phyloP scores from a whole-genome alignment of 129 eudicot genomes.

The Silybum marianum region DNA sequence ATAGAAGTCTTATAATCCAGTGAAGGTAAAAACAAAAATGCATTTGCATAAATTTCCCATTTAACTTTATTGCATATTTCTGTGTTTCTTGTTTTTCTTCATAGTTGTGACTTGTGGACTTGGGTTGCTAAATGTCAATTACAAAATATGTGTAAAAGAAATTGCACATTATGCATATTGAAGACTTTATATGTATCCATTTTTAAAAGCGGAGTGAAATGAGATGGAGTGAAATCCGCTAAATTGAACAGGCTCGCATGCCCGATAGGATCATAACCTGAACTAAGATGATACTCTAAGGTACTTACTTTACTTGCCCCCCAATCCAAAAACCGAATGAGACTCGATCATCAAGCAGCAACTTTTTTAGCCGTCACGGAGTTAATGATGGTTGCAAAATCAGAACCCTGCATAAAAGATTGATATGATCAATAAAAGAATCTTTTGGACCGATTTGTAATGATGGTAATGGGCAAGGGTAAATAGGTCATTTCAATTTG shows the following conservation, averaged over 20 bases:
- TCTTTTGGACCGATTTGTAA: background rate
- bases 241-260: slow-evolving; percentile 21
- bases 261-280: slow-evolving; percentile 18
- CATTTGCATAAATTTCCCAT: background rate
- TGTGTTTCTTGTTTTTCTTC: slow-evolving; percentile 12
- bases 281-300: slow-evolving; percentile 29
- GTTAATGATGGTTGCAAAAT: slow-evolving; percentile 88
- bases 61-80: slow-evolving; percentile 33
- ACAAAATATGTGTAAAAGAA: slow-evolving; percentile 32
- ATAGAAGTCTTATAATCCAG: too few species aligned
- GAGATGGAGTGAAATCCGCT: slow-evolving; percentile 30
- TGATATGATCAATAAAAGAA: background rate
- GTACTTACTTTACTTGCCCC: slow-evolving; percentile 43
- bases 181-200: slow-evolving; percentile 8
- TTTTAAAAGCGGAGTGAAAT: slow-evolving; percentile 12
- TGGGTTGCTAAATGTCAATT: slow-evolving; percentile 23
- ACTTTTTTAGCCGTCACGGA: slow-evolving; percentile 94
- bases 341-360: slow-evolving; percentile 65
- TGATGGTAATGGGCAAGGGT: background rate
- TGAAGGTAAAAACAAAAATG: slow-evolving; percentile 3
- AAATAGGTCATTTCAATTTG: background rate
- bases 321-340: slow-evolving; percentile 20
- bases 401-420: slow-evolving; percentile 67
- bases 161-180: slow-evolving; percentile 18
- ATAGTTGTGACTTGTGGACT: slow-evolving; percentile 25